Evolutionary conservation across 164 flowering plant genomes (phyloP).

Genomic region (Vitis cinerea): DNA sequence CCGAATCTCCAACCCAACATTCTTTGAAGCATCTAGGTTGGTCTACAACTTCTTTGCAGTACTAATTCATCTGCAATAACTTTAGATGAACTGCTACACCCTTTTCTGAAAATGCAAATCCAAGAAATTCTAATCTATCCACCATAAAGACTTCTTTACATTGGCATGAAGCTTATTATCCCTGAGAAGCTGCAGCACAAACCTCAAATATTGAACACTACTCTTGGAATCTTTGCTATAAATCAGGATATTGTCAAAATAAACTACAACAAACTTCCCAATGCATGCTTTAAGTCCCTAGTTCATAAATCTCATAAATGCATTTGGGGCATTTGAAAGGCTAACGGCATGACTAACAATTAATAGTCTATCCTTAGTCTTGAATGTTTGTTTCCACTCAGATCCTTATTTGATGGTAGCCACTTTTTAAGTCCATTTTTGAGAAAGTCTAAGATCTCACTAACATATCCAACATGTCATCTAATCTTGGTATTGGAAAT

Average conservation of each 20-base stretch:
- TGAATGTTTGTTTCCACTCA: slow-evolving; percentile 8
- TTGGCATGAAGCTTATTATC: not conserved
- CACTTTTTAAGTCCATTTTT: too few species aligned
- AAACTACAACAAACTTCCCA: not conserved
- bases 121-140: too few species aligned
- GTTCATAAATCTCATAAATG: slow-evolving; percentile 1
- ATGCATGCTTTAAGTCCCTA: not conserved
- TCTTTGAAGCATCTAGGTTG: too few species aligned
- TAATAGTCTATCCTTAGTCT: slow-evolving; percentile 4
- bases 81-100: too few species aligned
- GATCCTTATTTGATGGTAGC: too few species aligned
- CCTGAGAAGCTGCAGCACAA: not conserved
- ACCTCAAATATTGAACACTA: not conserved
- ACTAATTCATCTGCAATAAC: too few species aligned
- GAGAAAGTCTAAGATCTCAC: too few species aligned
- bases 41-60: too few species aligned
- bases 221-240: not conserved
- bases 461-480: not conserved
- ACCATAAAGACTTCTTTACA: too few species aligned
- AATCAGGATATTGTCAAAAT: slow-evolving; percentile 7
- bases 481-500: not conserved
- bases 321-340: slow-evolving; percentile 3
- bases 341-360: slow-evolving; percentile 6
- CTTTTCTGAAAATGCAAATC: too few species aligned
- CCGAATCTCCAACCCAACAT: too few species aligned